These are phyloP conservation scores for Agrocybe chaxingu DNA, from an alignment of 768 basidiomycete species.

Conservation along the genomic window DNA sequence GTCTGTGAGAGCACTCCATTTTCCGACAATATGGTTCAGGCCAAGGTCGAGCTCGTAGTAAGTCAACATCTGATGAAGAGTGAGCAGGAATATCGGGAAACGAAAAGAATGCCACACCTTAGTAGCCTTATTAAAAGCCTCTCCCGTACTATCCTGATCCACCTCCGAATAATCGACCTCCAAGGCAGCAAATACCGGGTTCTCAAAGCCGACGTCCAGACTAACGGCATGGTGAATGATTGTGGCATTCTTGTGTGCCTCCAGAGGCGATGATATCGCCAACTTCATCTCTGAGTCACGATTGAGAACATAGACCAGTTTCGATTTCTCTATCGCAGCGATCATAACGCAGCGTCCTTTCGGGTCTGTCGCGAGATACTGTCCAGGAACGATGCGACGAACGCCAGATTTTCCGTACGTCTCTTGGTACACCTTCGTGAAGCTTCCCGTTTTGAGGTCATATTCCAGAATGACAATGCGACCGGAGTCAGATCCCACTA, in stretches of 20 bases:
- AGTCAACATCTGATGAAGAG: constrained; percentile 74
- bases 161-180: constrained; percentile 96
- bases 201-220: constrained; percentile 97
- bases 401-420: constrained; percentile 96
- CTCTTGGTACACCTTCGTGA: constrained; percentile 94
- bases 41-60: constrained; percentile 98
- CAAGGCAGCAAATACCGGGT: constrained; percentile 93
- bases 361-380: constrained; percentile 93
- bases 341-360: constrained; percentile 97
- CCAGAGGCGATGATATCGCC: constrained; percentile 95
- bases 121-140: constrained; percentile 87
- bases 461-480: constrained; percentile 95
- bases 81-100: neutral
- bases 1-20: constrained; percentile 98
- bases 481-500: constrained; percentile 98
- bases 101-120: constrained; percentile 53
- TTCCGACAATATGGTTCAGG: constrained; percentile 96
- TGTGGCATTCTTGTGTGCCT: constrained; percentile 93
- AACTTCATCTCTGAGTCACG: constrained; percentile 95
- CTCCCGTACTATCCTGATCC: constrained; percentile 93
- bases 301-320: constrained; percentile 97
- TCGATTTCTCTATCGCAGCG: constrained; percentile 90
- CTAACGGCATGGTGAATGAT: constrained; percentile 96
- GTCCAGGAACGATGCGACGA: constrained; percentile 94
- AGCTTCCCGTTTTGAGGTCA: constrained; percentile 85